phyloP scores from a whole-genome alignment of 176 grass and related monocot species.

The Areca catechu region DNA sequence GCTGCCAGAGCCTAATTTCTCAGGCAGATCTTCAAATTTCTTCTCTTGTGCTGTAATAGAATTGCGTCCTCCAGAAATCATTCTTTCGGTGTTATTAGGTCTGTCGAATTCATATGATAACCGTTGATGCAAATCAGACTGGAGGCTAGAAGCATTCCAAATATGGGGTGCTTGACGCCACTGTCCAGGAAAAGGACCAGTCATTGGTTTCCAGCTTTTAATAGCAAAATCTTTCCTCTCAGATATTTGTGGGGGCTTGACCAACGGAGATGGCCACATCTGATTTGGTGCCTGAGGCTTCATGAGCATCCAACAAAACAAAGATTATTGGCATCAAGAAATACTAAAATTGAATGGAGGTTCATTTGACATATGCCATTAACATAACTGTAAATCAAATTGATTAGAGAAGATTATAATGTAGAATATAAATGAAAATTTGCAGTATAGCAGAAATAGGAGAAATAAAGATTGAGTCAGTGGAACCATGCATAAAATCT shows the following conservation, averaged over 20 bases:
- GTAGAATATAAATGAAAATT: too few relatives aligned
- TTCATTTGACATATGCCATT: background rate
- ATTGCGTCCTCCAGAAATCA: slow-evolving; percentile 57
- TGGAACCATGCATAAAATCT: too few relatives aligned
- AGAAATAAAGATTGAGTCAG: too few relatives aligned
- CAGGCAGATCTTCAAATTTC: slow-evolving; percentile 85
- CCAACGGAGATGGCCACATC: slow-evolving; percentile 40
- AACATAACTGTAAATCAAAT: too few relatives aligned
- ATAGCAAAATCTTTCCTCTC: slow-evolving; percentile 59
- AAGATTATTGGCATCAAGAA: slow-evolving; percentile 7
- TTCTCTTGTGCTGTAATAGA: slow-evolving; percentile 79
- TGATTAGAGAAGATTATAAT: too few relatives aligned
- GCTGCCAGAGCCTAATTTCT: slow-evolving; percentile 39
- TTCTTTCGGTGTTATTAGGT: slow-evolving; percentile 67
- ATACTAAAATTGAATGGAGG: slow-evolving; percentile 15
- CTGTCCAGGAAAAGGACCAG: slow-evolving; percentile 68
- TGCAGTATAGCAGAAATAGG: too few relatives aligned
- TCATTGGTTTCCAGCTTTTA: slow-evolving; percentile 61
- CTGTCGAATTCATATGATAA: slow-evolving; percentile 96
- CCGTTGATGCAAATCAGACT: slow-evolving; percentile 85
- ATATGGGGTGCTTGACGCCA: slow-evolving; percentile 71
- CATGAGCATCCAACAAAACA: slow-evolving; percentile 2
- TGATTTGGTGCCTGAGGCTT: slow-evolving; percentile 43
- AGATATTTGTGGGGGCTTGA: slow-evolving; percentile 35
- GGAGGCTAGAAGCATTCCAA: slow-evolving; percentile 57